A percentile compares a stretch with the other conserved stretches of the same genome.
These are phyloP conservation scores for Gynandropsis gynandra DNA, from an alignment of 345 rosid genomes.

Conservation along the genomic window DNA sequence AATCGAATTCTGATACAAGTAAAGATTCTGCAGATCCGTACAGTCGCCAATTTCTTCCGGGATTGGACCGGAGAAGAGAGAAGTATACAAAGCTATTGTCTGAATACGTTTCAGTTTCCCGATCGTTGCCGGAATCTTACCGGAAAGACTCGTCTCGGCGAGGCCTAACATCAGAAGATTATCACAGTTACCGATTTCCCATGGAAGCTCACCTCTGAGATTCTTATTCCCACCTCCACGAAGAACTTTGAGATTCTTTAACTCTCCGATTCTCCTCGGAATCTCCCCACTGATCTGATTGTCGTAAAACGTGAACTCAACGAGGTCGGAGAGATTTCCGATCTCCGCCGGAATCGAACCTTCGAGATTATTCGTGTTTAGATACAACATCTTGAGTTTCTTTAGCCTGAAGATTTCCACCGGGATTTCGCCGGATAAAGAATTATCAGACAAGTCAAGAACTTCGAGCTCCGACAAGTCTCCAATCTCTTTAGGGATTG, in stretches of 20 bases:
- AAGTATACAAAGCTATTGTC: slow-evolving; percentile 71
- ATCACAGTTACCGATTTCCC: slow-evolving; percentile 85
- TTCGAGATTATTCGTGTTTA: slow-evolving; percentile 68
- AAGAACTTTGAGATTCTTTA: slow-evolving; percentile 47
- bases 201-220: slow-evolving; percentile 73
- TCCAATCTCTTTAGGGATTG: slow-evolving; percentile 61
- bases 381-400: slow-evolving; percentile 47
- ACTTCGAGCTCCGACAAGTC: slow-evolving; percentile 43
- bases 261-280: slow-evolving; percentile 59
- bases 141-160: slow-evolving; percentile 91
- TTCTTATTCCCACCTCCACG: slow-evolving; percentile 92
- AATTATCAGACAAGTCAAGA: slow-evolving; percentile 69
- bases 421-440: slow-evolving; percentile 70
- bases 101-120: slow-evolving; percentile 65
- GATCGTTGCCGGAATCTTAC: slow-evolving; percentile 61
- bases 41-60: slow-evolving; percentile 83
- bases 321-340: slow-evolving; percentile 56
- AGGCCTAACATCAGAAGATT: slow-evolving; percentile 74
- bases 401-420: slow-evolving; percentile 51
- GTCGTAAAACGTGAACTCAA: slow-evolving; percentile 59
- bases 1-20: slow-evolving; percentile 79
- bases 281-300: slow-evolving; percentile 69
- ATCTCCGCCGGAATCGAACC: slow-evolving; percentile 65
- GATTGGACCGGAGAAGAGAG: slow-evolving; percentile 67
- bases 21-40: slow-evolving; percentile 72